These are phyloP conservation scores for Platanus orientalis DNA, from an alignment of 164 flowering plant genomes.

Conservation along the genomic window DNA sequence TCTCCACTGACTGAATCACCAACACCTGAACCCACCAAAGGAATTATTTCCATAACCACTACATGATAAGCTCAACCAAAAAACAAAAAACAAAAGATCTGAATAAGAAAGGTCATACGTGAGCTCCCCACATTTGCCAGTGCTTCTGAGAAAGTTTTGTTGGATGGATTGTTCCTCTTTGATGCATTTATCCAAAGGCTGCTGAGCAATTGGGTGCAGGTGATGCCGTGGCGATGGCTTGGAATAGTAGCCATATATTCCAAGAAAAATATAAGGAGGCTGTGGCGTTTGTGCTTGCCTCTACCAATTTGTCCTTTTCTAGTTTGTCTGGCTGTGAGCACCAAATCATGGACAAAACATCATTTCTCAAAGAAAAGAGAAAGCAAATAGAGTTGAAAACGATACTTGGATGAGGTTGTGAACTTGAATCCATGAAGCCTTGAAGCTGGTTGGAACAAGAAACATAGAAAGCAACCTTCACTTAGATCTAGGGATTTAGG, in stretches of 20 bases:
- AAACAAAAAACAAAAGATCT: background rate
- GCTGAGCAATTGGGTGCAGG: conserved; percentile 9
- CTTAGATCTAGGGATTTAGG: no score
- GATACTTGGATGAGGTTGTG: no score
- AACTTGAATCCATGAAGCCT: no score
- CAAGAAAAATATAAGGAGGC: conserved; percentile 19
- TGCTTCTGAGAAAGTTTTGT: conserved; percentile 37
- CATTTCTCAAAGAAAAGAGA: no score
- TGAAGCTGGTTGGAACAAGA: no score
- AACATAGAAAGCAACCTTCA: no score
- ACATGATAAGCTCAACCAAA: background rate
- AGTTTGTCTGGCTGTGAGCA: no score
- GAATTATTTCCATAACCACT: background rate
- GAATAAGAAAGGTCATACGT: conserved; percentile 20
- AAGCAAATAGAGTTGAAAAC: no score
- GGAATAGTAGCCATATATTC: conserved; percentile 19
- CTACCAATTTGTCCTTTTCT: no score
- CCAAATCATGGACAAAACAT: no score
- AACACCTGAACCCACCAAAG: background rate
- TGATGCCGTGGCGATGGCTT: conserved; percentile 9
- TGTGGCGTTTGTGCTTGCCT: conserved; percentile 28
- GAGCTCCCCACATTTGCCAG: conserved; percentile 44
- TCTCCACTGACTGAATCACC: conserved; percentile 36
- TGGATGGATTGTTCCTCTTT: conserved; percentile 24
- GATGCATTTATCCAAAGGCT: conserved; percentile 16